These are phyloP conservation scores for Pisolithus orientalis DNA, from an alignment of 768 basidiomycete species.

Conservation along the genomic window DNA sequence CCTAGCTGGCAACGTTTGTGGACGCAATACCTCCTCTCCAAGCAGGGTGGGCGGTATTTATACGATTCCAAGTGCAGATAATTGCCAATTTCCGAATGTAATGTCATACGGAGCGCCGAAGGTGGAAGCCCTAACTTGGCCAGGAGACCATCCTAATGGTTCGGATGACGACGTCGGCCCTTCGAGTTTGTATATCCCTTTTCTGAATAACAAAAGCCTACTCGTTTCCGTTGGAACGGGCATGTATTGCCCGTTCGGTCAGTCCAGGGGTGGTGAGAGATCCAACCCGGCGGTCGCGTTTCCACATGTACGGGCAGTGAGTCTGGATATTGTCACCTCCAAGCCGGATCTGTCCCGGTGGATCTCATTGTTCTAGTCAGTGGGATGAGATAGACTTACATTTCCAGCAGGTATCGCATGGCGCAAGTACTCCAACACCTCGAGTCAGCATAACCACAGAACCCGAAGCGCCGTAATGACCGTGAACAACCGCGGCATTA, in stretches of 20 bases:
- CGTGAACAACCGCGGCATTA: neutral
- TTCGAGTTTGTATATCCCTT: slow-evolving; percentile 1
- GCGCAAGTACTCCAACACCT: neutral
- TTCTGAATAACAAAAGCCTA: slow-evolving; percentile 4
- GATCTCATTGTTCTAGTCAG: neutral
- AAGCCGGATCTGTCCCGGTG: neutral
- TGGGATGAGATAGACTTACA: neutral
- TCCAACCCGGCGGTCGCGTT: neutral
- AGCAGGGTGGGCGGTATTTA: slow-evolving; percentile 16
- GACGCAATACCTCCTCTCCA: slow-evolving; percentile 10
- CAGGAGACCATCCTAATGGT: slow-evolving; percentile 1
- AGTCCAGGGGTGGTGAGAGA: neutral
- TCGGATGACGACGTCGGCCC: neutral
- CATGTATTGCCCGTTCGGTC: slow-evolving; percentile 1
- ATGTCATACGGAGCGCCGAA: slow-evolving; percentile 7
- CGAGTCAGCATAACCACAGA: neutral
- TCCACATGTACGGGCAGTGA: neutral
- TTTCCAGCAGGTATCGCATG: neutral
- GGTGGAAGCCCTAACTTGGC: slow-evolving; percentile 18
- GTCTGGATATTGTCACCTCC: neutral
- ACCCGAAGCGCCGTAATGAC: neutral
- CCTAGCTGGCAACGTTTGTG: slow-evolving; percentile 1
- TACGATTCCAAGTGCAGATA: slow-evolving; percentile 7
- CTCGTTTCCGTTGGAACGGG: slow-evolving; percentile 7
- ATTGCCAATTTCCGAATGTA: slow-evolving; percentile 5